These are phyloP conservation scores for Udeniomyces megalosporus DNA, from an alignment of 768 basidiomycete species.

Conservation along the genomic window DNA sequence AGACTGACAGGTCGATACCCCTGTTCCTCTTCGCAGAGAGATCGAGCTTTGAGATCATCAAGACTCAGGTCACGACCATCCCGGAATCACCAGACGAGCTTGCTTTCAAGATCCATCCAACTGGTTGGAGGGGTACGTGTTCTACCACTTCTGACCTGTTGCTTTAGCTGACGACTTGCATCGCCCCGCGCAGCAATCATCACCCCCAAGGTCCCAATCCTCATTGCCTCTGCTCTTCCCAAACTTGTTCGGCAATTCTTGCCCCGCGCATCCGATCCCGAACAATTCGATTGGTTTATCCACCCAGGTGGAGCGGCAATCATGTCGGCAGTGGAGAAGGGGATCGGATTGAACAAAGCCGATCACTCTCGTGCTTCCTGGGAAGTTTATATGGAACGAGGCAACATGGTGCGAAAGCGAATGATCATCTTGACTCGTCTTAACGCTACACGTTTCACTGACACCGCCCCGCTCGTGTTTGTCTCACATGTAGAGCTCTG, in stretches of 20 bases:
- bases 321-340: neutral
- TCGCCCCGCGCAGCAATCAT: neutral
- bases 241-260: neutral
- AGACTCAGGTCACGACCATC: neutral
- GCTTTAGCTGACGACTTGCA: neutral
- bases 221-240: neutral
- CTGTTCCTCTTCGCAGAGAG: neutral
- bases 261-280: no score
- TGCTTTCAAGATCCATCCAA: neutral
- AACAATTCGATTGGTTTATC: neutral
- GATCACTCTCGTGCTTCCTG: neutral
- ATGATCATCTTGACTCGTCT: no score
- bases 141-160: neutral
- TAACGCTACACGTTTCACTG: no score
- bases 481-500: no score
- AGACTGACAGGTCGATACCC: neutral
- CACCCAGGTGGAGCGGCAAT: neutral
- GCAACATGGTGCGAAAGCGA: neutral
- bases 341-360: neutral
- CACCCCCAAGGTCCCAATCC: neutral
- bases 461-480: no score
- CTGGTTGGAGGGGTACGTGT: neutral
- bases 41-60: neutral
- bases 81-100: neutral
- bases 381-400: neutral